phyloP scores from a whole-genome alignment of 257 asterid genomes.

The Capsicum baccatum region DNA sequence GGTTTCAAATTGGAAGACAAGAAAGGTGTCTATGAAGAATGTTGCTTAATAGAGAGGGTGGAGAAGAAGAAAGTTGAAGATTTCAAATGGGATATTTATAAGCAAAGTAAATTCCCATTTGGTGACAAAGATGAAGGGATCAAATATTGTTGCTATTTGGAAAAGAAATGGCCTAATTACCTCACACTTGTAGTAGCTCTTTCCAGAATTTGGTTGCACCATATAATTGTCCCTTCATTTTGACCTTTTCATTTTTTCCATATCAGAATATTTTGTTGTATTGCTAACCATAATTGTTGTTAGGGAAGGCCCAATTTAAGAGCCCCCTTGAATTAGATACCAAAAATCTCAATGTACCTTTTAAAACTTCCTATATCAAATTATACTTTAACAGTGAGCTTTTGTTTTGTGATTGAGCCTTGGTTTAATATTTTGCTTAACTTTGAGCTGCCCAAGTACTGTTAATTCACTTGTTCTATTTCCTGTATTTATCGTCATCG shows the following conservation, averaged over 20 bases:
- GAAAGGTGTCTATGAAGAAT: constrained; percentile 16
- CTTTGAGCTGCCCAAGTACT: neutral
- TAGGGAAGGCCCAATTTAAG: constrained; percentile 25
- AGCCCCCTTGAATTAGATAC: constrained; percentile 17
- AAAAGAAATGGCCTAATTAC: constrained; percentile 36
- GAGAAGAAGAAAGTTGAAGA: neutral
- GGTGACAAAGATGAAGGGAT: neutral
- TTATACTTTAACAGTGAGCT: neutral
- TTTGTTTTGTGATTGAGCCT: neutral
- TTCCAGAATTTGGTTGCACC: constrained; percentile 46
- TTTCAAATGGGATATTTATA: constrained; percentile 25
- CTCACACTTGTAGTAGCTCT: constrained; percentile 43
- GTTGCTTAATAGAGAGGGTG: neutral
- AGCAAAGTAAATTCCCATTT: constrained; percentile 24
- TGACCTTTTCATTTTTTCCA: constrained; percentile 16
- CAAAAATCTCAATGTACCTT: neutral
- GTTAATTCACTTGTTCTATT: too few species aligned
- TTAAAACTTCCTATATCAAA: neutral
- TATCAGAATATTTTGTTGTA: constrained; percentile 4
- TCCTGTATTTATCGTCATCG: too few species aligned
- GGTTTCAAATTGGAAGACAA: neutral
- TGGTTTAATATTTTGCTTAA: neutral
- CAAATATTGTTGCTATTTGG: neutral
- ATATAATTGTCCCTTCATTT: constrained; percentile 32
- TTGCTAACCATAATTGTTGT: constrained; percentile 26